A percentile compares a stretch with the other conserved stretches of the same genome.
phyloP scores from a whole-genome alignment of 192 early-diverging fungal species.

The Pilaira anomala region DNA sequence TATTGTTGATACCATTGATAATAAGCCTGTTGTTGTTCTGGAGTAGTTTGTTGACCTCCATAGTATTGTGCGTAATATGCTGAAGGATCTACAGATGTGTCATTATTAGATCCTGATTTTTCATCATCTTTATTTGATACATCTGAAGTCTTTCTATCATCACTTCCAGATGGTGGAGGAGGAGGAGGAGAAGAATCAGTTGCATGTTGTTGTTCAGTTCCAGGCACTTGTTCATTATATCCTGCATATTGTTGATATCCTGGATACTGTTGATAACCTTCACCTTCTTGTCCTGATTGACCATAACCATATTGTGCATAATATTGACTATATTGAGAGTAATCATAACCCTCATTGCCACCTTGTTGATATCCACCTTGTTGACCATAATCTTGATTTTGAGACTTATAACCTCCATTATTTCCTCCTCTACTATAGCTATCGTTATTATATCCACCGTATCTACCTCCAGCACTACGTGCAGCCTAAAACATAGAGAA shows the following conservation, averaged over 20 bases:
- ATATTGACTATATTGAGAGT: slow-evolving; percentile 27
- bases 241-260: slow-evolving; percentile 11
- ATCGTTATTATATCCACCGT: slow-evolving; percentile 12
- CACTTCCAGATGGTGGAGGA: neutral
- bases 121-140: neutral
- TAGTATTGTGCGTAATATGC: slow-evolving; percentile 46
- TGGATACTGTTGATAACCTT: neutral
- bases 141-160: slow-evolving; percentile 9
- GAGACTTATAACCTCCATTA: slow-evolving; percentile 8
- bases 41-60: slow-evolving; percentile 22
- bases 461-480: slow-evolving; percentile 8
- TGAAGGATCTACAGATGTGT: neutral
- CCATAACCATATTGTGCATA: slow-evolving; percentile 27
- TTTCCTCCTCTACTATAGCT: slow-evolving; percentile 17
- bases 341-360: slow-evolving; percentile 24
- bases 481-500: neutral
- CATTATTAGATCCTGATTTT: slow-evolving; percentile 6
- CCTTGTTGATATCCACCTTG: neutral
- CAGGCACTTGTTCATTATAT: neutral
- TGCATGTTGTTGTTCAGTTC: slow-evolving; percentile 11
- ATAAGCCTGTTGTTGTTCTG: slow-evolving; percentile 34
- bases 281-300: slow-evolving; percentile 13
- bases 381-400: slow-evolving; percentile 4
- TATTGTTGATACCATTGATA: slow-evolving; percentile 49
- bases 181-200: slow-evolving; percentile 9